Conservation (phyloP, 75 land plant genomes). For the Cryptomeria japonica region DNA sequence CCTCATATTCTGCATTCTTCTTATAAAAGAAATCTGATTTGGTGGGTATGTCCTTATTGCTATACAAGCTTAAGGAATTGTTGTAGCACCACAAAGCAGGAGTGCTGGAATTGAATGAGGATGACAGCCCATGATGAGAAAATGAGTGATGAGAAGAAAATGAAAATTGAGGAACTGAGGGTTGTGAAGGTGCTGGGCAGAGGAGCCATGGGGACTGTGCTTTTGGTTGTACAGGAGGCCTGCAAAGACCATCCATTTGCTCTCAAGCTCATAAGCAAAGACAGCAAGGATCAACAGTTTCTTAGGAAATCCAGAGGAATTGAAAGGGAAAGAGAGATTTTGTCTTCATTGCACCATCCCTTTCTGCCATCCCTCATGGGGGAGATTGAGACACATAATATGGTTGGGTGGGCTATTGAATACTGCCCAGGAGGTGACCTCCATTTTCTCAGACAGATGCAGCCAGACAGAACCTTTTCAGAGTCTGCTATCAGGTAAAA, state of each 20-base stretch:
- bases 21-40: background rate
- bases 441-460: slow-evolving; percentile 39
- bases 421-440: slow-evolving; percentile 76
- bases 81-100: background rate
- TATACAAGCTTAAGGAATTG: background rate
- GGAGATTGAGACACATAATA: slow-evolving; percentile 34
- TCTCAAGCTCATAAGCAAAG: slow-evolving; percentile 47
- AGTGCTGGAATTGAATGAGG: background rate
- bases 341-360: slow-evolving; percentile 39
- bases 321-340: slow-evolving; percentile 35
- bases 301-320: background rate
- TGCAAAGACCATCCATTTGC: slow-evolving; percentile 27
- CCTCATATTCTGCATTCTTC: background rate
- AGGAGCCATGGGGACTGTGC: slow-evolving; percentile 63
- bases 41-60: background rate
- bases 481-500: slow-evolving; percentile 48
- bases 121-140: background rate
- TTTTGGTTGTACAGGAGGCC: slow-evolving; percentile 20
- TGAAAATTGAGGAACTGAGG: background rate
- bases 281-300: slow-evolving; percentile 1
- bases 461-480: slow-evolving; percentile 75
- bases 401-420: slow-evolving; percentile 63
- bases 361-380: slow-evolving; percentile 53
- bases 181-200: slow-evolving; percentile 39
- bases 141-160: background rate